These are phyloP conservation scores for Papilionanthe hybrid DNA, from an alignment of 116 monocot species.

Conservation along the genomic window DNA sequence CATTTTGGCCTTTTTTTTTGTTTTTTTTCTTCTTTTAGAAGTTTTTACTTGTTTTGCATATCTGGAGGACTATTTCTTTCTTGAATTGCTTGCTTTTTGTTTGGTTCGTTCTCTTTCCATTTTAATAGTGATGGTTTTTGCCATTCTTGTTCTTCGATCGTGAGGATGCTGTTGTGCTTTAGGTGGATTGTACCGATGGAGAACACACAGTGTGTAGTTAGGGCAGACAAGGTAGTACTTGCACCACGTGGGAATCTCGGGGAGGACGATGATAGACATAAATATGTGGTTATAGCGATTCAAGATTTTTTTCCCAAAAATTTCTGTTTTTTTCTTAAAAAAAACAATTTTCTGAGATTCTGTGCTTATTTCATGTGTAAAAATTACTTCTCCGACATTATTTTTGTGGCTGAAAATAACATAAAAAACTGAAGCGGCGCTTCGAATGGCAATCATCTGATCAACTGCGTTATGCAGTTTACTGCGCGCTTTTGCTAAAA, in stretches of 20 bases:
- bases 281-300: too few relatives aligned
- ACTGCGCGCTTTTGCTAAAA: too few relatives aligned
- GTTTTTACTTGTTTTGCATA: background rate
- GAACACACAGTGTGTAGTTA: background rate
- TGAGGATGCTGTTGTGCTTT: background rate
- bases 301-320: too few relatives aligned
- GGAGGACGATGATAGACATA: background rate
- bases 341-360: too few relatives aligned
- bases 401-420: too few relatives aligned
- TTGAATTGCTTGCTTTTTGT: background rate
- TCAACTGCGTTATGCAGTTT: too few relatives aligned
- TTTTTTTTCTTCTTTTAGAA: background rate
- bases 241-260: background rate
- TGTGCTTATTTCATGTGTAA: too few relatives aligned
- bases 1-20: background rate
- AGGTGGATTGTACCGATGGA: background rate
- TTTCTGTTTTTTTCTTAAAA: too few relatives aligned
- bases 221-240: background rate
- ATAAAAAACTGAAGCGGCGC: too few relatives aligned
- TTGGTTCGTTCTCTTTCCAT: background rate
- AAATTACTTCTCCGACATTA: too few relatives aligned
- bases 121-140: background rate
- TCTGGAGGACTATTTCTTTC: background rate
- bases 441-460: too few relatives aligned
- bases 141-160: background rate